Evolutionary conservation across 345 rosid species (phyloP).

Genomic region (Salix arbutifolia): DNA sequence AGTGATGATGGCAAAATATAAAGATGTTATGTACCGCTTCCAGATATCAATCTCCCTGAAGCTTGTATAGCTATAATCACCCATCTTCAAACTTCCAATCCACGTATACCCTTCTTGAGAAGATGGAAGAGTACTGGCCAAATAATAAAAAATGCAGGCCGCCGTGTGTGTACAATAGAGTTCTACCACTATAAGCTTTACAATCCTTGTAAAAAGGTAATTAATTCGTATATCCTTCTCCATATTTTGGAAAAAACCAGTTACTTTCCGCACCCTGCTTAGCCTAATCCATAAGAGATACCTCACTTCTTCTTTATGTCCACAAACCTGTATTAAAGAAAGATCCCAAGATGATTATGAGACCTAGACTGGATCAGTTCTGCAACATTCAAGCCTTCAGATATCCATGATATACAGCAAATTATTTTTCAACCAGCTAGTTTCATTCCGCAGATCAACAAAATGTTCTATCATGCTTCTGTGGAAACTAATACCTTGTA

Average conservation of each 20-base stretch:
- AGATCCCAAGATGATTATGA: background rate
- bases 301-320: slow-evolving; percentile 61
- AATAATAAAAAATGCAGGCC: slow-evolving; percentile 79
- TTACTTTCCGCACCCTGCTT: slow-evolving; percentile 57
- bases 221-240: slow-evolving; percentile 78
- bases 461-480: background rate
- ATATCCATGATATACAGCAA: background rate
- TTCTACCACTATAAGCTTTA: slow-evolving; percentile 71
- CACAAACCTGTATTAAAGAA: slow-evolving; percentile 39
- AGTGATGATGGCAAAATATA: slow-evolving; percentile 81
- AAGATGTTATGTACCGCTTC: slow-evolving; percentile 74
- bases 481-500: slow-evolving; percentile 50
- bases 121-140: slow-evolving; percentile 72
- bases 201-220: slow-evolving; percentile 65
- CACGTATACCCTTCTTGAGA: slow-evolving; percentile 73
- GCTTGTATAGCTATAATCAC: slow-evolving; percentile 63
- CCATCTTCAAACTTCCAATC: slow-evolving; percentile 85
- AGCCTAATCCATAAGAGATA: slow-evolving; percentile 76
- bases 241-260: slow-evolving; percentile 45
- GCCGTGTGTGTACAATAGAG: slow-evolving; percentile 86
- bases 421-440: background rate
- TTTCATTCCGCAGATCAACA: background rate
- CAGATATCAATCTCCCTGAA: slow-evolving; percentile 72
- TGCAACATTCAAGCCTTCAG: background rate
- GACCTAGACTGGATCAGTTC: background rate